Evolutionary conservation across 1,139 yeast species (phyloP), one percentile per base, ranked within the genome.

Genomic region (Pichia sp.): DNA sequence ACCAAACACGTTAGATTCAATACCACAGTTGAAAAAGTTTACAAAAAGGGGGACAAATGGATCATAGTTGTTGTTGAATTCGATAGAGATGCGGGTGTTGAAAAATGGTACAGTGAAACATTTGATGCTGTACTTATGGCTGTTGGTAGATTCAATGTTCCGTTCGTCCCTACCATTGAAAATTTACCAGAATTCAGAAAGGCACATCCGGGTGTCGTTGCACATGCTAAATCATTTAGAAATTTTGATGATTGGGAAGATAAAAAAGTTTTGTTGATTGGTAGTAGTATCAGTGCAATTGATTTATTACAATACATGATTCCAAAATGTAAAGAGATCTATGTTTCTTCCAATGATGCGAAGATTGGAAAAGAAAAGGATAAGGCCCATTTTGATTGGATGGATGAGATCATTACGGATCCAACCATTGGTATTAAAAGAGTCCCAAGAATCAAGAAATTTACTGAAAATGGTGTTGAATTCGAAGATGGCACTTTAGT

Each of bases 251-350:
- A 59, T 1, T 60, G 73, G 4, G 60, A 58, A 24, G 69, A 66
- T 48, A 68, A 76, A 55, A 71, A 70, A 27, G 76, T 76, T 2
- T 60, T 79, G 43, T 65, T 77, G 28, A 70, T 79, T 34, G 84
- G 83, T 5, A 75, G 77, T 1, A 69, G 77, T 44, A 65, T 78
- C 35, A 72, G 78, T 58, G 75, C 82, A 3, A 66, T 75, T 31
- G 81, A 79, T 57, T 58, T 77, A 10, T 60, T 76, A 17, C 83
- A 79, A 54, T 77, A 79, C 50, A 58, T 76, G 14, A 63, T 67
- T n/a, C 77, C 79, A 0, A 37, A 22, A 20, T 24, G 31, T 20
- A 37, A 37, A 12, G 19, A 61, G 67, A 8, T 38, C 65, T 68
- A 22, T 22, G 11, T 42, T 17, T 15, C 38, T 4, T 19, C 40